Evolutionary conservation across 2,329 filamentous ascomycete genomes (phyloP).

Genomic region (Ascochyta viciae-villosae): DNA sequence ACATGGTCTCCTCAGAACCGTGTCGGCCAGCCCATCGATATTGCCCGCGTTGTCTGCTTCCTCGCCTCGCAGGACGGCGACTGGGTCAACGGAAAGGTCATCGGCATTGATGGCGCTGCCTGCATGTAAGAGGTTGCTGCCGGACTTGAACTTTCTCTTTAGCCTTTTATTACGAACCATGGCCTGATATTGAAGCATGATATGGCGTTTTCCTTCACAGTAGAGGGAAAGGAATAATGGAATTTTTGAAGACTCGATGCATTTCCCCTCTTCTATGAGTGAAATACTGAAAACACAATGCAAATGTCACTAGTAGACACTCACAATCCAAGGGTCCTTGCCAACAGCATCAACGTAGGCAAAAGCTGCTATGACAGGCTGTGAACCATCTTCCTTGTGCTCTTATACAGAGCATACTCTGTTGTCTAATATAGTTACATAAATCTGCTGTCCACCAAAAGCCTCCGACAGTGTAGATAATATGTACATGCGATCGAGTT

Average conservation of each 20-base stretch:
- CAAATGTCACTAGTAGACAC: neutral
- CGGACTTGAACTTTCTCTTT: conserved; percentile 15
- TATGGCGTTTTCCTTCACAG: conserved; percentile 22
- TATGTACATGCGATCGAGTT: neutral
- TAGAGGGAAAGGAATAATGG: conserved; percentile 19
- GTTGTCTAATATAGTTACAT: no score
- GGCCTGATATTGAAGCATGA: conserved; percentile 22
- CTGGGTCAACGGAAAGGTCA: conserved; percentile 63
- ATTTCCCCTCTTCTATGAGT: neutral
- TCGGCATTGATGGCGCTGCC: conserved; percentile 55
- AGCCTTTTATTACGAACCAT: conserved; percentile 17
- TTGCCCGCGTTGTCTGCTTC: conserved; percentile 70
- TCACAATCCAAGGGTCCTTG: neutral
- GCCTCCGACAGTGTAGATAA: no score
- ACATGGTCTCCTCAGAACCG: conserved; percentile 70
- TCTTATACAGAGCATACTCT: neutral
- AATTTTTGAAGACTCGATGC: conserved; percentile 1
- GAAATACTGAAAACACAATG: neutral
- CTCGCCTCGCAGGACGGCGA: conserved; percentile 65
- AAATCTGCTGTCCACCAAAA: no score
- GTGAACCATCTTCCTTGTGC: neutral
- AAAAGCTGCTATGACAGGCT: neutral
- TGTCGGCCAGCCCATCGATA: conserved; percentile 71
- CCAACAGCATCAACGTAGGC: neutral
- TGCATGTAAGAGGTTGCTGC: conserved; percentile 46